Evolutionary conservation across 495 filamentous ascomycete genomes (phyloP), one percentile per base, ranked within the genome.

Genomic region (Evansstolkia leycettana): DNA sequence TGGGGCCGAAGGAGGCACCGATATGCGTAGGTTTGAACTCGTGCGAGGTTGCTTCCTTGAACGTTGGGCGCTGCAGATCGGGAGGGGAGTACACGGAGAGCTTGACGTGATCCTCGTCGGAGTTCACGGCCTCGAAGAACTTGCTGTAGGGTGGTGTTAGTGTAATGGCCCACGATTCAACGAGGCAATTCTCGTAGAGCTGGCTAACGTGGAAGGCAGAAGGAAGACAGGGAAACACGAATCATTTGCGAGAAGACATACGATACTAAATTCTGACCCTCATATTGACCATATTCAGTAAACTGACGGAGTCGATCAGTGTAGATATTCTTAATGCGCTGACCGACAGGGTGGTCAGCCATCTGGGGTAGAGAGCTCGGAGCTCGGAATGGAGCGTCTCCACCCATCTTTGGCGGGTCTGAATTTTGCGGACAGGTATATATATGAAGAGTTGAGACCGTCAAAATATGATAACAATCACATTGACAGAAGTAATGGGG

Each of bases 81-180:
- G 89, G 89, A 8, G 82, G 81, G 10, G 81, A 78, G 69, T 89
- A 95, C 26, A 90, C 84, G 33, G 70, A 84, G 32, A 98, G 80
- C 56, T 82, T 84, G 43, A 96, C 78, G 51, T 87, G 65, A 16
- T 83, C 72, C 43, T 76, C 52, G 43, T 80, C 84, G 9, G 76
- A 78, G 27, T 67, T 75, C 25, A 76, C 68, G 17, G 69, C 83
- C 58, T 94, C 82, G 47, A 76, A 71, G 56, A 87, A 72, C 62
- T 85, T 88, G 30, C 75, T 80, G 47, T 34, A 44, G 15, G 10
- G 17, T 11, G 7, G 28, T 23, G 14, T 50, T 5, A 42, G 45
- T 14, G 18, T 23, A 3, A 36, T 29, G 14, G 28, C 4, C 5
- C 12, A 29, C 11, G 4, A 29, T 29, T 29, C 14, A 9, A 1